Conservation (phyloP, 108 stramenopile genomes). For the Parmales sp. region DNA sequence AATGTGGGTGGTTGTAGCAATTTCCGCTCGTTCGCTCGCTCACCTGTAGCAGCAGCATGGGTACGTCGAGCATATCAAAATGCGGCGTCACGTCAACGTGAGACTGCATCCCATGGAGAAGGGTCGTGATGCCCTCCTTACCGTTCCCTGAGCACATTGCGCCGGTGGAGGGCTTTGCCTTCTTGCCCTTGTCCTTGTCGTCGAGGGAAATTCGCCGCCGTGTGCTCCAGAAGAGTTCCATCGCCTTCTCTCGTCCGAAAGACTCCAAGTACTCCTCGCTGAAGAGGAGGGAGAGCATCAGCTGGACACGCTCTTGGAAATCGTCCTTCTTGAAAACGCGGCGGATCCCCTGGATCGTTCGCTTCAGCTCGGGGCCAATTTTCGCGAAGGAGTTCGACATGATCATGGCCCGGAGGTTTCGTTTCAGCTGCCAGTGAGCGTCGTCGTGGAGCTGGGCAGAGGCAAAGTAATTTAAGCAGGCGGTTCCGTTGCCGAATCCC, state of each 20-base stretch:
- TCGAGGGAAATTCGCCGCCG: background rate
- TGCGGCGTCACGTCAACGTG: background rate
- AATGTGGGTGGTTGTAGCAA: too few species aligned
- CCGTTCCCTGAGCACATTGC: background rate
- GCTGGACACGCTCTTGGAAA: background rate
- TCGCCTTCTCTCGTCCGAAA: background rate
- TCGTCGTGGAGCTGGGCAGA: background rate
- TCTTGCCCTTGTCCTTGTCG: background rate
- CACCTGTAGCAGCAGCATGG: background rate
- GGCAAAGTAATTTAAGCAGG: background rate
- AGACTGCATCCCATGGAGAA: constrained; percentile 7
- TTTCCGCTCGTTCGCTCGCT: too few species aligned
- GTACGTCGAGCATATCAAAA: background rate
- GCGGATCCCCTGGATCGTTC: background rate
- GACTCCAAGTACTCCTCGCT: constrained; percentile 12
- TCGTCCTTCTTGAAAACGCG: background rate
- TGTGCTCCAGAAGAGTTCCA: constrained; percentile 16
- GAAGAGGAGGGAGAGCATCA: constrained; percentile 12
- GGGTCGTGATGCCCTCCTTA: constrained; percentile 16
- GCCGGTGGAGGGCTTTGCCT: background rate
- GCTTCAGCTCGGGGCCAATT: background rate
- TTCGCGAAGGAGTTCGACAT: constrained; percentile 13
- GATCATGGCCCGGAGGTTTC: background rate
- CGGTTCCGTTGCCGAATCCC: constrained; percentile 19
- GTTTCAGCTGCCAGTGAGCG: background rate